Conservation (phyloP, 345 rosid species). For the Leavenworthia alabamica region DNA sequence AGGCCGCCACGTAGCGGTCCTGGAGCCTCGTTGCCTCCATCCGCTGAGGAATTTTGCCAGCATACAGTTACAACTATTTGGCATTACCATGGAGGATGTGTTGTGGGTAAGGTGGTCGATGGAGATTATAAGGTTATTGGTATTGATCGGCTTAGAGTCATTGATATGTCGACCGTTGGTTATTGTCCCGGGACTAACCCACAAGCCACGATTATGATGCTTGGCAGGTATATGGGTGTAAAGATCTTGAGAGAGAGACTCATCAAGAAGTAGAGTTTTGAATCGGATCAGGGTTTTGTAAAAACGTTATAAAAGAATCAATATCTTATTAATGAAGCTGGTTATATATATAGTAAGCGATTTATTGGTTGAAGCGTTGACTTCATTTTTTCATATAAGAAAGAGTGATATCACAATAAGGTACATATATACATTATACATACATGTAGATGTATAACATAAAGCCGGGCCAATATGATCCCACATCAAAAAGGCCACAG, state of each 20-base stretch:
- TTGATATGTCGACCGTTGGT: constrained; percentile 76
- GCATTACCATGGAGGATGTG: constrained; percentile 95
- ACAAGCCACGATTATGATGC: constrained; percentile 98
- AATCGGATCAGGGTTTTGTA: neutral
- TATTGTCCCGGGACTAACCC: constrained; percentile 87
- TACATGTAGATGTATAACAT: constrained; percentile 11
- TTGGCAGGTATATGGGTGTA: constrained; percentile 92
- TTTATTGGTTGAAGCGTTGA: neutral
- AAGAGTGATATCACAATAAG: constrained; percentile 10
- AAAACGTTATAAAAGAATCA: neutral
- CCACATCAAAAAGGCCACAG: constrained; percentile 22
- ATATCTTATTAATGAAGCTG: neutral
- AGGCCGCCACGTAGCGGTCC: constrained; percentile 50
- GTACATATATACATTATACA: constrained; percentile 18
- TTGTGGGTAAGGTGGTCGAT: constrained; percentile 70
- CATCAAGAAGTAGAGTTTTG: constrained; percentile 8
- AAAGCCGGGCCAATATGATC: constrained; percentile 27
- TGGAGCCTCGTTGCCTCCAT: constrained; percentile 41
- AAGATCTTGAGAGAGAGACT: constrained; percentile 71
- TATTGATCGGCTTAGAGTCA: constrained; percentile 50
- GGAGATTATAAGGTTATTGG: constrained; percentile 60
- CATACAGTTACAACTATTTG: constrained; percentile 88
- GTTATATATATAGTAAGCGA: neutral
- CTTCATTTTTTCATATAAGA: neutral
- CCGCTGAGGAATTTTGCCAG: constrained; percentile 52